These are phyloP conservation scores for Phytophthora lateralis DNA, from an alignment of 352 stramenopile genomes.

Conservation along the genomic window DNA sequence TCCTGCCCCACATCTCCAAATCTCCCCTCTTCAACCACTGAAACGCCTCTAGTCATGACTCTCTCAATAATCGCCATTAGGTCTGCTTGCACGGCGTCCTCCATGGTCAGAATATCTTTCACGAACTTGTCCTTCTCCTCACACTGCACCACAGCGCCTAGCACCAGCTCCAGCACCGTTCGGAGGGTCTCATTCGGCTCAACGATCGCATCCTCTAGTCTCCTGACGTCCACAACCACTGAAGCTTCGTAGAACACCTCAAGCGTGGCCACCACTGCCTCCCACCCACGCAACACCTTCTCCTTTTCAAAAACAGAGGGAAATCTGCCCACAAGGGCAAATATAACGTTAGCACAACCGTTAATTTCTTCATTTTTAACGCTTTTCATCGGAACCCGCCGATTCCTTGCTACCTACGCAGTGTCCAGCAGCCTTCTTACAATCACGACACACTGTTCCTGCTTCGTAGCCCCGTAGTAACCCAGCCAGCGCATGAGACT, in stretches of 20 bases:
- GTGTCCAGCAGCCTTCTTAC: constrained; percentile 20
- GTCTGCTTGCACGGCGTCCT: constrained; percentile 60
- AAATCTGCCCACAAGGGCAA: constrained; percentile 26
- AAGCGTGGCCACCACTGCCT: constrained; percentile 23
- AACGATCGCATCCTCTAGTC: constrained; percentile 13
- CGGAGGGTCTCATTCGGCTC: constrained; percentile 21
- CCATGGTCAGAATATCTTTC: constrained; percentile 69
- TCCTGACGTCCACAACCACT: constrained; percentile 26
- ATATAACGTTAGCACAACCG: constrained; percentile 22
- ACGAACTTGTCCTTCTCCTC: constrained; percentile 61
- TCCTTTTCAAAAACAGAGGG: neutral
- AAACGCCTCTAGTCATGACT: constrained; percentile 37
- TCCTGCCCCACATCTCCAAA: neutral
- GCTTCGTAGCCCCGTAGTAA: constrained; percentile 26
- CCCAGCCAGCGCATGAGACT: constrained; percentile 44
- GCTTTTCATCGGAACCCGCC: neutral
- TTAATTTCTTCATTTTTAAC: neutral
- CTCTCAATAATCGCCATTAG: constrained; percentile 74
- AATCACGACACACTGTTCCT: constrained; percentile 6
- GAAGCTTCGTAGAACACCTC: constrained; percentile 62
- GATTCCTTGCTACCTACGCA: constrained; percentile 19
- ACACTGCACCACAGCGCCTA: constrained; percentile 63
- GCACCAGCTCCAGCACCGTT: constrained; percentile 45
- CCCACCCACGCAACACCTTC: neutral
- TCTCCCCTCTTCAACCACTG: neutral